Conservation (phyloP, 2,329 filamentous ascomycete genomes). For the Ophiosphaerella korrae region DNA sequence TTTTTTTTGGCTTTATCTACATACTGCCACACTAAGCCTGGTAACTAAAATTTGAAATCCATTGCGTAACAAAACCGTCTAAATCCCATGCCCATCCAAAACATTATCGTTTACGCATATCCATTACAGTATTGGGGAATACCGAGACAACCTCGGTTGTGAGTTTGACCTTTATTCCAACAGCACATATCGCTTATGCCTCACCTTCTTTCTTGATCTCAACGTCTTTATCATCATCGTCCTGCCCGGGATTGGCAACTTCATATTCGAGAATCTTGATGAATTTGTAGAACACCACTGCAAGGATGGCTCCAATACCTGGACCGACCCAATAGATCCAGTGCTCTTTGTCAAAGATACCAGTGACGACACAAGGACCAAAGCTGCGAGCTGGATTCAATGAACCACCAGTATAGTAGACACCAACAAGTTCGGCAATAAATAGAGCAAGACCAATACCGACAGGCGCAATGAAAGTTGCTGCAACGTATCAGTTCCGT, state of each 20-base stretch:
- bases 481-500: conserved; percentile 28
- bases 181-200: not conserved
- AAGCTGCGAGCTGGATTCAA: conserved; percentile 55
- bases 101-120: conserved; percentile 3
- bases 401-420: conserved; percentile 54
- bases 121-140: too few relatives aligned
- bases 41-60: too few relatives aligned
- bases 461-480: conserved; percentile 72
- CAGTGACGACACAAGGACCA: conserved; percentile 51
- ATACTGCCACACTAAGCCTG: too few relatives aligned
- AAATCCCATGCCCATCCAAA: too few relatives aligned
- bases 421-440: conserved; percentile 60
- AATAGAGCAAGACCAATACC: conserved; percentile 75
- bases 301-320: conserved; percentile 50
- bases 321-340: conserved; percentile 59
- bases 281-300: conserved; percentile 56
- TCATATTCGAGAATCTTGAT: conserved; percentile 51
- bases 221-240: conserved; percentile 35
- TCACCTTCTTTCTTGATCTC: conserved; percentile 21
- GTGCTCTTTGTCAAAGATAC: conserved; percentile 51
- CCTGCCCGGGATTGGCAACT: conserved; percentile 45
- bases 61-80: too few relatives aligned
- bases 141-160: too few relatives aligned
- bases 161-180: too few relatives aligned
- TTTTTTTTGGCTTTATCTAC: too few relatives aligned